Evolutionary conservation across 106 monocot species (phyloP), one percentile per base, ranked within the genome.

Genomic region (Allium fistulosum): DNA sequence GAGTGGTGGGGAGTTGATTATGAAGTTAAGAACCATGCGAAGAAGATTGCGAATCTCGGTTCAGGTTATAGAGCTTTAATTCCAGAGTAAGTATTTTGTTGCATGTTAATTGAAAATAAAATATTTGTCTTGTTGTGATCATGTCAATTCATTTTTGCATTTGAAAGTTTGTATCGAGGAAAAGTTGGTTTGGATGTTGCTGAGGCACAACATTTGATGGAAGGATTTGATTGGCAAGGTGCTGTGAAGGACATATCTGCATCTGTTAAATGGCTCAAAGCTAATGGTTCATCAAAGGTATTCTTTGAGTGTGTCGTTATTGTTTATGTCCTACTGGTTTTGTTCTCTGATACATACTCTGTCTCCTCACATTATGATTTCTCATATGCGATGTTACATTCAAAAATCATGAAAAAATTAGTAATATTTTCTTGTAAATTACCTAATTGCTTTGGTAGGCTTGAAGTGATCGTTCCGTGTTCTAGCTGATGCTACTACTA

Each of bases 1-100:
- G 96, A 97, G 74, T 88, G 92, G 96, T 97, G 96, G 96, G 96
- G 96, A 26, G 92, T 97, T 59, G 96, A 97, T 68, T 97, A 82
- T 74, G 96, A 97, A 76, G 72, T 97, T 22, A 92, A 97, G 71
- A 97, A 97, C 67, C 88, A 97, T 76, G 96, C 96, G 18, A 63
- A 80, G 48, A 78, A 80, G 50, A 92, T 97, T 76, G 85, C 96
- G 1, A 67, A 77, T 13, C 22, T 97, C 69, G 76, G 74, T 57
- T 72, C 88, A 7, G 96, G 92, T 58, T 97, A 89, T 63, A 86
- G 85, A 89, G 86, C 91, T 26, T 70, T 97, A 8, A 97, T 97
- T 73, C 96, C 96, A 59, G 96, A 97, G 96, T 97, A 83, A 72
- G 87, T 48, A 47, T 63, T 11, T 63, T 27, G 12, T 64, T 57